Percentiles rank a stretch among this genome's conserved stretches.
phyloP scores from a whole-genome alignment of 352 stramenopile species.

The Globisporangium paddicum region DNA sequence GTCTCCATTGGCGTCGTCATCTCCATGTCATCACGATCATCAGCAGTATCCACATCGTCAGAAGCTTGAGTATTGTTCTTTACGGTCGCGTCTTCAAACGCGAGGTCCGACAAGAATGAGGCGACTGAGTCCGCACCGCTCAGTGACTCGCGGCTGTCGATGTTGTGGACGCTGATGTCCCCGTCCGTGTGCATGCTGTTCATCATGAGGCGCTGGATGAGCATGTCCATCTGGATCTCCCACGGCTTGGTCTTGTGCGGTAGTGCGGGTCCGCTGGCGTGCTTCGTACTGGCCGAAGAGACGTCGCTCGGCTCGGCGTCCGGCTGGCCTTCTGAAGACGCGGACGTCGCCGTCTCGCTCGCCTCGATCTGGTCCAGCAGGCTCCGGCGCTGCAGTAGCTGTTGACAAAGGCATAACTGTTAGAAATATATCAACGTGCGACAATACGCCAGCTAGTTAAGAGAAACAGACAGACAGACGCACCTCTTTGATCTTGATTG shows the following conservation, averaged over 20 bases:
- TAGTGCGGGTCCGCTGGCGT: too few relatives aligned
- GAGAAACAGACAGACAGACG: constrained; percentile 4
- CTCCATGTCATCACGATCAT: background rate
- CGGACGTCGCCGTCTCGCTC: background rate
- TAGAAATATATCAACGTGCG: background rate
- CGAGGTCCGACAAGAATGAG: constrained; percentile 38
- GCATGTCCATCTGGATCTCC: constrained; percentile 83
- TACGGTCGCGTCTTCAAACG: constrained; percentile 1
- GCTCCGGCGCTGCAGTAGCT: constrained; percentile 5
- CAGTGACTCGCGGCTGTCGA: constrained; percentile 56
- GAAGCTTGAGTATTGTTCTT: background rate
- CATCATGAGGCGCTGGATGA: constrained; percentile 81
- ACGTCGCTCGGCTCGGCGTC: constrained; percentile 10
- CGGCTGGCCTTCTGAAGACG: constrained; percentile 6
- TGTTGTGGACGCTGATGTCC: constrained; percentile 81
- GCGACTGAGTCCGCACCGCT: constrained; percentile 25
- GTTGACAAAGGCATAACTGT: background rate
- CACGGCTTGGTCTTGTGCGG: constrained; percentile 48
- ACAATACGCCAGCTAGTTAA: background rate
- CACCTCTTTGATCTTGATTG: constrained; percentile 52
- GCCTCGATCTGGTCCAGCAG: constrained; percentile 3
- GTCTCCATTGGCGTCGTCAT: constrained; percentile 6
- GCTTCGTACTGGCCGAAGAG: constrained; percentile 8
- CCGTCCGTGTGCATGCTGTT: constrained; percentile 71
- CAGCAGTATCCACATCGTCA: background rate